These are phyloP conservation scores for Tanacetum coccineum DNA, from an alignment of 129 eudicot genomes.

Conservation along the genomic window DNA sequence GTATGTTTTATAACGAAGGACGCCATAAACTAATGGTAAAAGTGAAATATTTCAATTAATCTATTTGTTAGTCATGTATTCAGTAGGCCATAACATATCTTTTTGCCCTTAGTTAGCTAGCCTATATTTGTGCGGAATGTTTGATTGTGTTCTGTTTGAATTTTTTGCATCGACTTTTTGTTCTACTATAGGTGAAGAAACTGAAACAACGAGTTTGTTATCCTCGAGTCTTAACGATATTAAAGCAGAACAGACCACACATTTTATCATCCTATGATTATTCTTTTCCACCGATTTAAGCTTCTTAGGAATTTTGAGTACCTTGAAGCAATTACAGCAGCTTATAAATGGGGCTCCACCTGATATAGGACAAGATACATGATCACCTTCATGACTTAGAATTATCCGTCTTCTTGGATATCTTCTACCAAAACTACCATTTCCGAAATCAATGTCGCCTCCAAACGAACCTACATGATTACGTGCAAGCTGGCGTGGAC, in stretches of 20 bases:
- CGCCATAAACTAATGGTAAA: too few relatives aligned
- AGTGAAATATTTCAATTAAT: too few relatives aligned
- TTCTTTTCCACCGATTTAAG: constrained; percentile 24
- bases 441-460: constrained; percentile 22
- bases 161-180: constrained; percentile 29
- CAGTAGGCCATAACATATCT: too few relatives aligned
- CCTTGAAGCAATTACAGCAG: constrained; percentile 65
- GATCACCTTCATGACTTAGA: too few relatives aligned
- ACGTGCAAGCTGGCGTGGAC: constrained; percentile 35
- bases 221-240: constrained; percentile 37
- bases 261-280: constrained; percentile 35
- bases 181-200: constrained; percentile 25
- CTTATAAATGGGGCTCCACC: constrained; percentile 86
- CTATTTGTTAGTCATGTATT: too few relatives aligned
- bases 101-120: too few relatives aligned
- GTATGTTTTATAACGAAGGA: too few relatives aligned
- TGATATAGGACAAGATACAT: constrained; percentile 47
- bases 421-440: constrained; percentile 34
- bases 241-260: constrained; percentile 74
- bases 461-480: constrained; percentile 7
- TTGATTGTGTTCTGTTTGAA: too few relatives aligned
- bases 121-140: too few relatives aligned
- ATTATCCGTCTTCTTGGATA: constrained; percentile 42
- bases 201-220: constrained; percentile 40
- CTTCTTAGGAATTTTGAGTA: constrained; percentile 61